Evolutionary conservation across 2,329 filamentous ascomycete species (phyloP), one percentile per base, ranked within the genome.

Genomic region (Fusarium incarnatum): DNA sequence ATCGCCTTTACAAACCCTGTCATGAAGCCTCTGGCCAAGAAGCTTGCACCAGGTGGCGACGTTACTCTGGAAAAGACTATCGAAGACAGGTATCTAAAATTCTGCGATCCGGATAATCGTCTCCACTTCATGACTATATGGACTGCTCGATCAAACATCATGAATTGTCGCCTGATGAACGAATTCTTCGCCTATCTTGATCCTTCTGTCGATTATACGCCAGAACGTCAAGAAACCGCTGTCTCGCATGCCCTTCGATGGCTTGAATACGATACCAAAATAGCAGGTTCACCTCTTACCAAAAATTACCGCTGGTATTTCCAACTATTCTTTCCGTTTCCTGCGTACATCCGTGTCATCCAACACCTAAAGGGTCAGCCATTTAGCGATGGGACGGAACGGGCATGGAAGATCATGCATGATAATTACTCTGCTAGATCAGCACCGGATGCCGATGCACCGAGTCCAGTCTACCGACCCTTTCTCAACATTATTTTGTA

Each of bases 101-200:
- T 73, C 30, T 84, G 82, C 55, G 78, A 84, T 46, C 58, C 72
- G 0, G 76, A 77, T 0, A 81, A 79, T 45, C 78, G 81, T 0
- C 60, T 84, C 1, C 83, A 85, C n/a, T 80, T 76, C 53, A 78
- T 83, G 72, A 79, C 81, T 0, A 69, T 81, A 0, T 81, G 81
- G 79, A 78, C 72, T 0, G 72, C 78, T 2, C 69, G 86, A 13
- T 77, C 70, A 0, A 78, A 81, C 8, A 59, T 91, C 5, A 83
- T 87, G 1, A 87, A 83, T 71, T 77, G 65, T 47, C 82, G 80
- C 2, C 81, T 91, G 0, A 60, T 89, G 52, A 83, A 88, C 50
- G 78, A 85, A 59, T 83, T 85, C 59, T 78, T 80, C 0, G 77
- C 25, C 46, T 70, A 74, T 27, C 65, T 75, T 0, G 70, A 66